phyloP scores from a whole-genome alignment of 2,329 filamentous ascomycete species.

The Camillea tinctor region DNA sequence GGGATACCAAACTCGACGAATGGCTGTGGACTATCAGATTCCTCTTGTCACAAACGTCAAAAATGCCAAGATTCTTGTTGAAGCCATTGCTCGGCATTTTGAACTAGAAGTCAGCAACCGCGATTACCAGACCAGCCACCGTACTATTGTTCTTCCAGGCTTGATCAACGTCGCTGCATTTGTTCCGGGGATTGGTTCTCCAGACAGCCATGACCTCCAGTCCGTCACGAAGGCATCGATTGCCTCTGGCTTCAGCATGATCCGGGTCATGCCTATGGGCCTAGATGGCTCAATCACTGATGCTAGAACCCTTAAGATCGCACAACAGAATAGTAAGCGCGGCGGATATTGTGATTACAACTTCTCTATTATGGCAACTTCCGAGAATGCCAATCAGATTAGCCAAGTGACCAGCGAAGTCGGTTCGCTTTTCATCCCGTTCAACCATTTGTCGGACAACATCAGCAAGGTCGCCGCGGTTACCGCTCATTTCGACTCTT shows the following conservation, averaged over 20 bases:
- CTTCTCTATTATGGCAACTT: slow-evolving; percentile 73
- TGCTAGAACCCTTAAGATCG: slow-evolving; percentile 66
- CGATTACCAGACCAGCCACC: slow-evolving; percentile 90
- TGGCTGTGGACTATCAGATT: slow-evolving; percentile 97
- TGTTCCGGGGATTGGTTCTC: slow-evolving; percentile 67
- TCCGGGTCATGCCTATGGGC: slow-evolving; percentile 75
- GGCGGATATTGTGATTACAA: slow-evolving; percentile 76
- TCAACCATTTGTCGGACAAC: slow-evolving; percentile 78
- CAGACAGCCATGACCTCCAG: slow-evolving; percentile 66
- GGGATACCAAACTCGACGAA: slow-evolving; percentile 92
- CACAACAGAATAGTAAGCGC: slow-evolving; percentile 67
- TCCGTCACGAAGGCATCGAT: slow-evolving; percentile 71
- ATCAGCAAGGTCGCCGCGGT: slow-evolving; percentile 81
- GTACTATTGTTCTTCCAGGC: slow-evolving; percentile 70
- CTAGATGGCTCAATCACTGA: slow-evolving; percentile 72
- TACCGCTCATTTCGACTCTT: slow-evolving; percentile 74
- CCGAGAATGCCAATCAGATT: slow-evolving; percentile 72
- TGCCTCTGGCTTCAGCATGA: slow-evolving; percentile 75
- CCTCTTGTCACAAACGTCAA: slow-evolving; percentile 98
- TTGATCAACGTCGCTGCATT: slow-evolving; percentile 79
- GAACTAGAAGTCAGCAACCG: slow-evolving; percentile 78
- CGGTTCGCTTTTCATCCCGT: slow-evolving; percentile 78
- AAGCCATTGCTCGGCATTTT: slow-evolving; percentile 88
- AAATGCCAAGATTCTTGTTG: slow-evolving; percentile 95
- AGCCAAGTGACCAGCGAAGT: slow-evolving; percentile 70